Evolutionary conservation across 345 rosid species (phyloP), one percentile per base, ranked within the genome.

Genomic region (Salix exigua): DNA sequence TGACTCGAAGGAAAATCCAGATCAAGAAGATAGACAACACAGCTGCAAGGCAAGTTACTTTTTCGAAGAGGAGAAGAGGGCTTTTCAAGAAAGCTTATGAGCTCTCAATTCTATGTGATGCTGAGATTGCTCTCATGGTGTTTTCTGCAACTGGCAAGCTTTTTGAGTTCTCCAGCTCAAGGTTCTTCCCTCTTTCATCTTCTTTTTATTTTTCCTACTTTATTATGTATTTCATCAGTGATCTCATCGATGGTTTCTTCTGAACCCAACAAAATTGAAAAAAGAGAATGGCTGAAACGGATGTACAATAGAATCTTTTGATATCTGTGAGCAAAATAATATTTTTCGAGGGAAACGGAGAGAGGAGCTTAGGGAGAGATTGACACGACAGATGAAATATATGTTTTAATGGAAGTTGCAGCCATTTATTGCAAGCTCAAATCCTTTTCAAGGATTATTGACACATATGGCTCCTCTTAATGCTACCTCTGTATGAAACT

Each of bases 1-100:
- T 87, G 89, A 75, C 86, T 42, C 81, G 89, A 42, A 66, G 77
- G 81, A 84, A 84, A 71, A 87, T 87, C 66, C 74, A 83, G 86
- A 87, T 87, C 66, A 84, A 82, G 82, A 87, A 82, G 71, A 84
- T 87, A 26, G 86, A 74, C 48, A 86, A 84, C 78, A 65, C n/a
- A 4, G 67, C 87, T 51, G 87, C 84, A 16, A 84, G 89, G 70
- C 89, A 86, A 58, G 87, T 86, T 7, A 86, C 87, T 7, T 86
- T 84, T 72, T 86, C 87, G 4, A 86, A 86, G 77, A 82, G 89
- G 58, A 81, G 87, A 63, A 82, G 76, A 58, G 87, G 89, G 35
- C 81, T 86, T 65, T 82, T 82, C 75, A 86, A 84, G 86, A 84
- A 86, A 61, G 89, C 89, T 44, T 60, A 74, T 40, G 89, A 86